phyloP scores from a whole-genome alignment of 257 asterid species.

The Lantana camara region DNA sequence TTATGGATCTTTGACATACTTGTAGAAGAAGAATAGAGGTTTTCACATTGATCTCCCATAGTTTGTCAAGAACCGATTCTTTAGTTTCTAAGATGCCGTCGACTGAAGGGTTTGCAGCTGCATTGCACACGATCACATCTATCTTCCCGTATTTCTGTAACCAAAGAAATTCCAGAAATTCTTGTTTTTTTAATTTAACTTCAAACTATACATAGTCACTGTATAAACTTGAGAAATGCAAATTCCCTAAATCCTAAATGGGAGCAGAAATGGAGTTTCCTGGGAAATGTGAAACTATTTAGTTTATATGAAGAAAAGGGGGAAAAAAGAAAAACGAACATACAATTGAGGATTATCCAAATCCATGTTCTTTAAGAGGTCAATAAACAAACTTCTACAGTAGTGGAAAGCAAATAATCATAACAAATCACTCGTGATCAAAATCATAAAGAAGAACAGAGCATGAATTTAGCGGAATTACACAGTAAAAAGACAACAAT shows the following conservation, averaged over 20 bases:
- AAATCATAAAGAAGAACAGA: not conserved
- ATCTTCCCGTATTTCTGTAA: conserved; percentile 81
- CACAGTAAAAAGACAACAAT: too few species aligned
- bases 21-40: conserved; percentile 75
- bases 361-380: not conserved
- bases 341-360: not conserved
- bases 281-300: not conserved
- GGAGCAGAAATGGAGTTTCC: not conserved
- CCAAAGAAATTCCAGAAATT: conserved; percentile 1
- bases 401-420: not conserved
- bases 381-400: not conserved
- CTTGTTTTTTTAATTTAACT: not conserved
- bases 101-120: conserved; percentile 87
- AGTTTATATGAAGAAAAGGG: not conserved
- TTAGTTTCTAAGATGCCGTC: conserved; percentile 69
- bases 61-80: conserved; percentile 83
- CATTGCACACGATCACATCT: conserved; percentile 83
- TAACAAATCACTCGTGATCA: not conserved
- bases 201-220: not conserved
- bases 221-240: conserved; percentile 4
- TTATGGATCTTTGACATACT: conserved; percentile 42
- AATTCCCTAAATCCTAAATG: conserved; percentile 12
- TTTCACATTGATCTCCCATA: conserved; percentile 94
- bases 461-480: not conserved
- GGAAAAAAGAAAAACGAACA: not conserved